These are phyloP conservation scores for Secale cereale DNA, from an alignment of 176 grass and related monocot species.

Conservation along the genomic window DNA sequence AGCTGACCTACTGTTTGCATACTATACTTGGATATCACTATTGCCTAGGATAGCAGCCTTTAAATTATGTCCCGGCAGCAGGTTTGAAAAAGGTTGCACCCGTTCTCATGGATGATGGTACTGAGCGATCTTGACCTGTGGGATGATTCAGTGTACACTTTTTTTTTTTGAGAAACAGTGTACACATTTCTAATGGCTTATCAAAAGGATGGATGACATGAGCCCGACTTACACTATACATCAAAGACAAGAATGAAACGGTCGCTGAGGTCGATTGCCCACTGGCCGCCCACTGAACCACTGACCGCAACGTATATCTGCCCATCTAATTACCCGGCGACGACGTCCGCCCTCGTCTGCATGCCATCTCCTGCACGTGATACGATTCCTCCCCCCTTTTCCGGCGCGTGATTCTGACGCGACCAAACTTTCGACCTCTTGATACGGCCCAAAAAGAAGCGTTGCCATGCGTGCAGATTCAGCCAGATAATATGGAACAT, in stretches of 20 bases:
- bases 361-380: not conserved
- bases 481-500: not conserved
- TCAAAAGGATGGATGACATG: not conserved
- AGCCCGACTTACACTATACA: not conserved
- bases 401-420: not conserved
- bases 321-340: not conserved
- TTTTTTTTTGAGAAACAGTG: too few species aligned
- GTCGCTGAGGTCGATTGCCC: not conserved
- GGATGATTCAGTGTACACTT: not conserved
- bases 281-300: not conserved
- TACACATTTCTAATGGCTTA: not conserved
- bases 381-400: not conserved
- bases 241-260: not conserved
- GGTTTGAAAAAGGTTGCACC: not conserved
- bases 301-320: not conserved
- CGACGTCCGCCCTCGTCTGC: not conserved
- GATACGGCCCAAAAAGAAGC: not conserved
- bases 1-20: too few species aligned
- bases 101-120: too few species aligned
- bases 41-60: not conserved
- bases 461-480: not conserved
- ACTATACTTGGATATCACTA: not conserved
- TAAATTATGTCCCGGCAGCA: too few species aligned
- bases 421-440: not conserved
- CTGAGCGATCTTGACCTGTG: not conserved